Evolutionary conservation across 306 rosid genomes (phyloP).

Genomic region (Casuarina equisetifolia): DNA sequence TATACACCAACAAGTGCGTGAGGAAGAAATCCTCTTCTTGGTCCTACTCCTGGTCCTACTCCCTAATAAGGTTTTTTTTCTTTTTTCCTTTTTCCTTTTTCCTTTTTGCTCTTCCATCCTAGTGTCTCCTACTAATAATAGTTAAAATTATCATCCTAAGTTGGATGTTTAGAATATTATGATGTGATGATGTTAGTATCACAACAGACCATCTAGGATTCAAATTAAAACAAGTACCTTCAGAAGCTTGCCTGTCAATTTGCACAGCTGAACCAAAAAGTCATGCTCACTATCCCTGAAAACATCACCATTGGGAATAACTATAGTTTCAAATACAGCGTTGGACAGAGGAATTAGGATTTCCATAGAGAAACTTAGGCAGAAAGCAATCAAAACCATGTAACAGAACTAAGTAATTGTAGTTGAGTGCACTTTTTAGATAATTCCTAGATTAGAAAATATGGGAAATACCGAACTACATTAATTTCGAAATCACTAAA

Average conservation of each 20-base stretch:
- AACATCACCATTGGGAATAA: constrained; percentile 20
- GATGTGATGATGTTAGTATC: too few relatives aligned
- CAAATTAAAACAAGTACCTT: constrained; percentile 48
- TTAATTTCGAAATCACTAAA: background rate
- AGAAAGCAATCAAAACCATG: background rate
- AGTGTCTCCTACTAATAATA: too few relatives aligned
- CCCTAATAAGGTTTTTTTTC: too few relatives aligned
- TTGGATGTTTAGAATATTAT: too few relatives aligned
- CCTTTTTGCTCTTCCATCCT: too few relatives aligned
- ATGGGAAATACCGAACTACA: background rate
- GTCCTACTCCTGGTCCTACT: too few relatives aligned
- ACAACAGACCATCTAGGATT: background rate
- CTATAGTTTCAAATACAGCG: background rate
- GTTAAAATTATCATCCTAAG: too few relatives aligned
- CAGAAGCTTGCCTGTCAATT: constrained; percentile 68
- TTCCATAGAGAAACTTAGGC: background rate
- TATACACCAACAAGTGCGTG: too few relatives aligned
- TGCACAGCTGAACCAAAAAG: constrained; percentile 84
- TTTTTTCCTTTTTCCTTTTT: too few relatives aligned
- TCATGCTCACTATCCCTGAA: constrained; percentile 80
- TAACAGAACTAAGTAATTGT: background rate
- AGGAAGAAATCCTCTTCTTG: too few relatives aligned
- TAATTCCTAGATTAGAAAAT: background rate
- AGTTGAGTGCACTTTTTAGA: background rate
- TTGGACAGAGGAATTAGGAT: background rate